Evolutionary conservation across 192 early-diverging fungal species (phyloP).

Genomic region (Helicostylum pulchrum): DNA sequence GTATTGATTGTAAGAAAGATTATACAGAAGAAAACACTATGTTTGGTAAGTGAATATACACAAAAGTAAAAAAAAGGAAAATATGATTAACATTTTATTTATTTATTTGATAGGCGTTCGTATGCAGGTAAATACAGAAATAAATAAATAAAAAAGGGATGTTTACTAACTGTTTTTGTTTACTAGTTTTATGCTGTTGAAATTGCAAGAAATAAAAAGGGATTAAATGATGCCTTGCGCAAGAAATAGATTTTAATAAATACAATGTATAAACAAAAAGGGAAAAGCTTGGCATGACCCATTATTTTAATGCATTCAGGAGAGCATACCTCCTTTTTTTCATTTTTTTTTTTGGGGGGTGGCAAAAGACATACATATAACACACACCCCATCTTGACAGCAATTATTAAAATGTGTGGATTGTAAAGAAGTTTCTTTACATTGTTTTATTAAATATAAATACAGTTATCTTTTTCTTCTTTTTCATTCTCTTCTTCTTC

Average conservation of each 20-base stretch:
- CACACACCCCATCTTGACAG: no score
- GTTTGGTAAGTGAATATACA: slow-evolving; percentile 62
- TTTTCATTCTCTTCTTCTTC: no score
- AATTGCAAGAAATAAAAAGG: slow-evolving; percentile 86
- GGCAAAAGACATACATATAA: no score
- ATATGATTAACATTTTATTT: not conserved
- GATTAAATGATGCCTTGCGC: slow-evolving; percentile 58
- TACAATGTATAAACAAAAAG: not conserved
- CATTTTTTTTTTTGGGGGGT: no score
- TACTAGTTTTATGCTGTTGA: slow-evolving; percentile 85
- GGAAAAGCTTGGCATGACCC: no score
- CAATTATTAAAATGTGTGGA: not conserved
- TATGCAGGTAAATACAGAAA: slow-evolving; percentile 14
- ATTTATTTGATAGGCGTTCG: slow-evolving; percentile 2
- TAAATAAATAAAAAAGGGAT: not conserved
- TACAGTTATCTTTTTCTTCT: no score
- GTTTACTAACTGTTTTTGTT: slow-evolving; percentile 3
- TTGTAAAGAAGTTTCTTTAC: slow-evolving; percentile 7
- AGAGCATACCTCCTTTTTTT: no score
- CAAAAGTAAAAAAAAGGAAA: not conserved
- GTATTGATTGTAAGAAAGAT: slow-evolving; percentile 70
- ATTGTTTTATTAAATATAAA: not conserved
- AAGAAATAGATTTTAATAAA: not conserved
- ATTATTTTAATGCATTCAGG: no score
- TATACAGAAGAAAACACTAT: slow-evolving; percentile 87